Evolutionary conservation across 306 rosid species (phyloP), one percentile per base, ranked within the genome.

Genomic region (Sindora glabra): DNA sequence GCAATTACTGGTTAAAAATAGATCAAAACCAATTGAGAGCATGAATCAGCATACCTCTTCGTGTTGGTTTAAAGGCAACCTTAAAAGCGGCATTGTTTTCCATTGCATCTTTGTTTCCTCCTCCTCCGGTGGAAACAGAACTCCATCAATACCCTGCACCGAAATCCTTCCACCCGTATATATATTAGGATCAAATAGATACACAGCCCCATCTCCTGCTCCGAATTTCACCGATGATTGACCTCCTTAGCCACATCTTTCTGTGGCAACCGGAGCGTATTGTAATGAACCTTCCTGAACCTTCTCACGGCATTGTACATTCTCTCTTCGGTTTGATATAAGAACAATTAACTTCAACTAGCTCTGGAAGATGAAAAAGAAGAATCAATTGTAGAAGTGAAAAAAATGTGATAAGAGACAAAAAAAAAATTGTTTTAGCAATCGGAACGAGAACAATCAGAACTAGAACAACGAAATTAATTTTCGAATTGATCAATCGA

Each of bases 251-350:
- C 98, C 62, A 55, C 38, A n/a, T 85, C 92, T 58, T 84, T 76
- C 40, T 74, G 84, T 0, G 80, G 84, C 47, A 79, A 62, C 23
- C 84, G 59, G 6, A 79, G 62, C 0, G 80, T 80, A 34, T 94
- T 94, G 32, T 94, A 94, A 2, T 77, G 38, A 2, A 94, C 74
- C 72, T 89, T 94, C 71, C 99, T 97, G 32, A 94, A 94, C 65
- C 99, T 72, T 25, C 89, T 68, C 33, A 94, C 99, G 0, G 97
- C 86, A 55, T 94, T 94, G 65, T 94, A 94, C 99, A 94, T 94
- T 40, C 97, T 94, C 77, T 94, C 99, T 68, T 94, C 99, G 1
- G 99, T 94, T 24, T 94, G 99, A 47, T 94, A 94, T 79, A n/a
- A n/a, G n/a, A n/a, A n/a, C n/a, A n/a, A n/a, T n/a, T n/a, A n/a